Base-by-base conservation (phyloP, 306 rosid species). In the Cercis canadensis region DNA sequence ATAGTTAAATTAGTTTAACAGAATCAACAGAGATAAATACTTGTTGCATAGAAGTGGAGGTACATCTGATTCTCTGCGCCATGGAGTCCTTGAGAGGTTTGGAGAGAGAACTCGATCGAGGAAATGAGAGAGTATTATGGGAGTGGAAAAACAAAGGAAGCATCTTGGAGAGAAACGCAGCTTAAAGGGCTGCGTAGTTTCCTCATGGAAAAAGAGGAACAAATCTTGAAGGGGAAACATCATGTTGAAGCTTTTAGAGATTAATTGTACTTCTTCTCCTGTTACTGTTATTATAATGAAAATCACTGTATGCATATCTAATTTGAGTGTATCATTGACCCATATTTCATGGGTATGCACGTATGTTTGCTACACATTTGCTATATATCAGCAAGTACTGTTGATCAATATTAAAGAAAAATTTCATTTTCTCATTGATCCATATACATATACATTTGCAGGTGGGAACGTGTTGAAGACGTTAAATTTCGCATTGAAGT, bases 161-260 rank as follows among this genome's bases (percentile, higher is more conserved):
- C 69, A 13, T 77, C 95, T 8, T 90, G 97, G 95, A 88, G 97
- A 65, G 55, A 72, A 45, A 79, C 89, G 0, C 97, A 90, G 74
- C 92, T 90, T 5, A 69, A 81, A 72, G 90, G 82, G 7, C 58
- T 90, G 53, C 83, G 40, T 5, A 53, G 24, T n/a, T 60, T 88
- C 46, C 14, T 90, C 3, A n/a, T 51, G 14, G 89, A 90, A 15
- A 86, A 53, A 15, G 88, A 88, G 51, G 65, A 17, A 34, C 67
- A 81, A 11, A 88, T 90, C 55, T 77, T 76, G 64, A 77, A 39
- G 46, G 97, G 95, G 6, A 90, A 90, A 57, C 95, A 84, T 73
- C 84, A 61, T 5, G 75, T 75, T 12, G 97, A 90, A 63, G 85
- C 97, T 64, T 90, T 71, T 33, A 86, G 95, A 81, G 97, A 90